These are phyloP conservation scores for Herpotrichia juniperi DNA, from an alignment of 2,329 filamentous ascomycete genomes.

Conservation along the genomic window DNA sequence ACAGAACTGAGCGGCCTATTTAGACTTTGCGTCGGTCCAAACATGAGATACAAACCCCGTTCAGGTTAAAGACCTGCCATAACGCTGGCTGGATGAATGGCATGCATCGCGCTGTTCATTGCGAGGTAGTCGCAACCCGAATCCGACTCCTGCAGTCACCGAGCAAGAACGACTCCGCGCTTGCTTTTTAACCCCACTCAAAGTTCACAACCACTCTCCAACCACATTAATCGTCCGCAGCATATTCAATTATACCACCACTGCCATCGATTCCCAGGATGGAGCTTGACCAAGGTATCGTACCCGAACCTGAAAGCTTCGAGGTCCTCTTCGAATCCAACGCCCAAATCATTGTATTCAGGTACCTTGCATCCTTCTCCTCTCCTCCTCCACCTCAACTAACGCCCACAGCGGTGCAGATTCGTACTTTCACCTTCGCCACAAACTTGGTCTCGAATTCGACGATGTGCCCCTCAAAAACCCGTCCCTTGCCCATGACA, in stretches of 20 bases:
- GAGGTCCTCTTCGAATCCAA: background rate
- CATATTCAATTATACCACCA: background rate
- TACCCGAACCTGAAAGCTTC: background rate
- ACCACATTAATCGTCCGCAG: background rate
- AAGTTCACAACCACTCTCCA: background rate
- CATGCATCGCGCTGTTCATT: no score
- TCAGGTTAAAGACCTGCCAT: no score
- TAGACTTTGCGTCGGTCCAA: no score
- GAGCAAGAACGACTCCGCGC: background rate
- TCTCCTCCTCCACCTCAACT: background rate
- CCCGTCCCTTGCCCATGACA: background rate
- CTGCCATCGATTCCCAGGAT: background rate
- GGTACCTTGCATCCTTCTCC: no score
- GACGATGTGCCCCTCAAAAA: slow-evolving; percentile 9
- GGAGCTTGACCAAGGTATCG: background rate
- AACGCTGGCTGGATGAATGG: no score
- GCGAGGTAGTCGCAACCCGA: background rate
- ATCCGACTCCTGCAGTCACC: background rate
- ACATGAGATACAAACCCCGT: no score
- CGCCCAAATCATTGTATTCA: background rate
- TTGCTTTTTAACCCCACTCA: background rate
- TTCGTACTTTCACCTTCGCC: slow-evolving; percentile 1
- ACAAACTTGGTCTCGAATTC: slow-evolving; percentile 12
- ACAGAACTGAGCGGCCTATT: no score
- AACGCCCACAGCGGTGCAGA: slow-evolving; percentile 7